phyloP scores from a whole-genome alignment of 768 basidiomycete genomes.

The Rickenella mellea region DNA sequence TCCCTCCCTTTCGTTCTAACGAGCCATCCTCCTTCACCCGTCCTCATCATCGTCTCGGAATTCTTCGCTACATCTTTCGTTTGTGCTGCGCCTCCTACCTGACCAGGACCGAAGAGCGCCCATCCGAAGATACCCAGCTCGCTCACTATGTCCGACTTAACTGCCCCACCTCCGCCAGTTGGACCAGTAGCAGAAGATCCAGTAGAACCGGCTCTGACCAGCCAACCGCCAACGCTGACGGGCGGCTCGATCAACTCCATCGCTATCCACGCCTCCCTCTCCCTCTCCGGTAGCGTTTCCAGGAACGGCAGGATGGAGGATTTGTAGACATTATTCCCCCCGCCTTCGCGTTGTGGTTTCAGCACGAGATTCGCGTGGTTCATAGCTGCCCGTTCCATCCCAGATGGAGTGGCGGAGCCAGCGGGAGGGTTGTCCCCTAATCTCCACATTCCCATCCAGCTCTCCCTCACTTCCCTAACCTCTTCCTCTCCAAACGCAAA shows the following conservation, averaged over 20 bases:
- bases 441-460: conserved; percentile 88
- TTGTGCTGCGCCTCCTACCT: conserved; percentile 17
- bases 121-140: conserved; percentile 93
- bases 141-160: conserved; percentile 65
- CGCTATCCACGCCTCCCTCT: conserved; percentile 85
- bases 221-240: conserved; percentile 51
- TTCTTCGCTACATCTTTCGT: conserved; percentile 6
- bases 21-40: conserved; percentile 72
- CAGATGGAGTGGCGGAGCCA: conserved; percentile 1
- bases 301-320: conserved; percentile 72
- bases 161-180: conserved; percentile 29
- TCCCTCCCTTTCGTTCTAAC: conserved; percentile 86
- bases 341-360: conserved; percentile 97
- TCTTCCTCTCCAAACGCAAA: no score
- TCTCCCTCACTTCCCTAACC: conserved; percentile 51
- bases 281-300: conserved; percentile 43
- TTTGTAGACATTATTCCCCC: conserved; percentile 94
- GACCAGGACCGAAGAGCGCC: conserved; percentile 61
- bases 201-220: conserved; percentile 56
- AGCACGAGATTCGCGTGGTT: conserved; percentile 59
- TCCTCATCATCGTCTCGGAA: conserved; percentile 27
- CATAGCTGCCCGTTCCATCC: conserved; percentile 33
- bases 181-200: no score
- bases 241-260: conserved; percentile 91
- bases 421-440: conserved; percentile 29